Evolutionary conservation across 129 eudicot species (phyloP), one percentile per base, ranked within the genome.

Genomic region (Lonicera japonica): DNA sequence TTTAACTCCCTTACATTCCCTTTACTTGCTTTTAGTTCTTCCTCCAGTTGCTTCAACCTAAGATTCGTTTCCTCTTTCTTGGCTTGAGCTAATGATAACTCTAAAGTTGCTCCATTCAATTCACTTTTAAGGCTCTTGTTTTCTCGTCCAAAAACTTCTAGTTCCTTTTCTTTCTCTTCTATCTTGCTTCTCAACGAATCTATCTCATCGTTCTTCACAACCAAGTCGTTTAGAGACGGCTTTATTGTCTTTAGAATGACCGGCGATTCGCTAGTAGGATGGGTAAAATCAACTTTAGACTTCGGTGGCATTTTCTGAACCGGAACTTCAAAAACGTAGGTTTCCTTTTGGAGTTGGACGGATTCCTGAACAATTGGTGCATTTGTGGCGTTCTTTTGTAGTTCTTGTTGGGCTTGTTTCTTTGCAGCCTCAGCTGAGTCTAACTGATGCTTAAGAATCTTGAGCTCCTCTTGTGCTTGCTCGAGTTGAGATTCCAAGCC

Each of bases 271-370:
- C 68, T 73, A 36, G 66, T 48, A 7, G 58, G 61, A 47, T 57
- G 65, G 54, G 47, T 62, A 10, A n/a, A 19, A 17, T 64, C 77
- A 69, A 34, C 43, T 39, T 67, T 41, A 17, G 81, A 25, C 40
- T 68, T 76, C 57, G 64, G 24, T 15, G 67, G 55, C 67, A 52
- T 67, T 17, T 63, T 75, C 63, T 82, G 86, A 9, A 78, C 59
- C 0, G 87, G 95, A 59, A 92, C 96, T 75, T 92, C 99, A 25
- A 84, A 92, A 50, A 92, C 96, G 67, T 92, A 90, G 16, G 97
- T 90, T 73, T 86, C 98, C 10, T 69, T 60, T 11, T 43, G 50
- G 14, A 10, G 54, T 65, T 13, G 79, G 73, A 19, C 57, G 50
- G 11, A 69, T 16, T 67, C 41, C 21, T 67, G 73, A 69, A 41